Evolutionary conservation across 2,329 filamentous ascomycete species (phyloP), one percentile per base, ranked within the genome.

Genomic region (Ceratocystis papillata): DNA sequence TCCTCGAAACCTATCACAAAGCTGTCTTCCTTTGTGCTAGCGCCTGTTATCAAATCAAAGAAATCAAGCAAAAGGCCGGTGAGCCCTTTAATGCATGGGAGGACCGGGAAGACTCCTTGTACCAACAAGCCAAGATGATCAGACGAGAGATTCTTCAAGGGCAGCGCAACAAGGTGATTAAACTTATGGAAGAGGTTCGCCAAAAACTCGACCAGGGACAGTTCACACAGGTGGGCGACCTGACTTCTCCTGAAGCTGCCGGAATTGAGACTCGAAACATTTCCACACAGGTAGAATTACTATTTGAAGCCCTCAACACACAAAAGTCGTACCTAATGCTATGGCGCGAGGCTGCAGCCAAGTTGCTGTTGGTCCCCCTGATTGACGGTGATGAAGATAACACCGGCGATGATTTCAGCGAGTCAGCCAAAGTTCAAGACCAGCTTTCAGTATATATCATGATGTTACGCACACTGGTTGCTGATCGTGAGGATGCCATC

Each of bases 401-500:
- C 1, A 93, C 90, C 10, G 94, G 94, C 28, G 87, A 96, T 67
- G 94, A 97, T 73, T 94, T 96, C 69, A 88, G 90, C 70, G 84
- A 89, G 41, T 96, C 93, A 0, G 90, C 91, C 0, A 89, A 89
- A 73, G 82, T 87, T 59, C 93, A 97, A 75, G 93, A 96, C 68
- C 86, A 95, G 72, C 83, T 96, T 53, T 89, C 93, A 75, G 89
- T 89, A 5, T 96, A 95, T 72, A 87, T 96, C 67, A 86, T 91
- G 72, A 86, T 84, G 7, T 78, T 96, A 33, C 83, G 90, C 67
- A 84, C 88, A 0, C 80, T 87, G 61, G 82, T 94, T 66, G 87
- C 89, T 5, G 92, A 97, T 75, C 85, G 93, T 12, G 84, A 87
- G 69, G 84, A 87, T 69, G 84, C 86, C 33, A 79, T 96, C 17